Percentiles rank a stretch among this genome's conserved stretches.
Conservation (phyloP, 2,329 filamentous ascomycete species). For the Penicillium sp. region DNA sequence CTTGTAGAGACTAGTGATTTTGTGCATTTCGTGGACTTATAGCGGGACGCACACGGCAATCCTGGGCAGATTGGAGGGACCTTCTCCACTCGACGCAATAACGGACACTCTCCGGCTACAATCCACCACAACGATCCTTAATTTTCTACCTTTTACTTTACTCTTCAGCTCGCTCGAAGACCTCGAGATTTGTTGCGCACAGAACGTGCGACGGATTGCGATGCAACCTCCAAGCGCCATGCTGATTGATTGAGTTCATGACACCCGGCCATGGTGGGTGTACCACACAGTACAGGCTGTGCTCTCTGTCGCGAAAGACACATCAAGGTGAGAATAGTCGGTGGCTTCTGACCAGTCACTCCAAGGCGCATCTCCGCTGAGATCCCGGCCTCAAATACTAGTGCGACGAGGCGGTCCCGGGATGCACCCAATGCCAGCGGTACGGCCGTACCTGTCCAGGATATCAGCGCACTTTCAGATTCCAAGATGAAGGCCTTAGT, state of each 20-base stretch:
- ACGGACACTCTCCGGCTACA: neutral
- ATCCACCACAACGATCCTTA: neutral
- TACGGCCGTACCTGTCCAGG: slow-evolving; percentile 40
- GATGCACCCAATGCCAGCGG: slow-evolving; percentile 37
- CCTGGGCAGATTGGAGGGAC: neutral
- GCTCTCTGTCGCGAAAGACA: slow-evolving; percentile 41
- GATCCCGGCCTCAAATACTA: slow-evolving; percentile 12
- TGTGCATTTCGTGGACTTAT: too few species aligned
- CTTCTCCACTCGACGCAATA: neutral
- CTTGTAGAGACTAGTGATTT: too few species aligned
- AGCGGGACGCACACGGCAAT: neutral
- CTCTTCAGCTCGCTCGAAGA: neutral
- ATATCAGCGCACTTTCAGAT: slow-evolving; percentile 35
- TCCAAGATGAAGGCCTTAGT: slow-evolving; percentile 39
- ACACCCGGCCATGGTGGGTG: slow-evolving; percentile 38
- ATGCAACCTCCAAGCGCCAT: slow-evolving; percentile 3
- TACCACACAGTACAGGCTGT: slow-evolving; percentile 45
- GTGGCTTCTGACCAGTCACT: neutral
- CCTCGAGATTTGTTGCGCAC: neutral
- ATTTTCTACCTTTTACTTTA: neutral
- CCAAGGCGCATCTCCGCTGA: neutral
- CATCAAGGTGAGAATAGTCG: slow-evolving; percentile 33
- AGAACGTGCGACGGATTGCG: neutral
- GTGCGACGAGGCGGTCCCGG: slow-evolving; percentile 49
- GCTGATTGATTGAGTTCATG: slow-evolving; percentile 5